Evolutionary conservation across 345 rosid genomes (phyloP).

Genomic region (Turritis glabra): DNA sequence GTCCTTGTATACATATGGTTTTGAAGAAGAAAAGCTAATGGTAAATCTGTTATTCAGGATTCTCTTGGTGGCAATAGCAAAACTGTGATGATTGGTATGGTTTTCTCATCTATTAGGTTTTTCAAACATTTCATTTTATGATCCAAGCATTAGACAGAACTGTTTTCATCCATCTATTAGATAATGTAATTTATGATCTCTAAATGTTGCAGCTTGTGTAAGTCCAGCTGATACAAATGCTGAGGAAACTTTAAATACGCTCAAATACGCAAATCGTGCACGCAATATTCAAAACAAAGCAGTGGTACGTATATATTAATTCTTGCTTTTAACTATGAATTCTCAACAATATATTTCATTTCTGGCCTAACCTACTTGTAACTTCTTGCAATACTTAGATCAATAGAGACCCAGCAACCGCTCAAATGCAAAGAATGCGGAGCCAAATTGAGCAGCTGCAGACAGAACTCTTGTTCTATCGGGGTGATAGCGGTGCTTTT

Average conservation of each 20-base stretch:
- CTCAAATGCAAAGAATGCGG: conserved; percentile 83
- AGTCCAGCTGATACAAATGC: conserved; percentile 99
- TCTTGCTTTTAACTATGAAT: conserved; percentile 15
- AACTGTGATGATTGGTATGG: conserved; percentile 97
- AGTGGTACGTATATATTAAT: conserved; percentile 54
- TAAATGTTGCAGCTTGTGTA: conserved; percentile 71
- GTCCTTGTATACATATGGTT: neutral
- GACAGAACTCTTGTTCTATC: conserved; percentile 76
- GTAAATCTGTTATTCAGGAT: conserved; percentile 54
- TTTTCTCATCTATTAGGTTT: conserved; percentile 3
- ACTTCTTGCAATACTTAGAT: conserved; percentile 43
- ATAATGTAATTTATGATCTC: conserved; percentile 4
- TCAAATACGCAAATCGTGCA: conserved; percentile 97
- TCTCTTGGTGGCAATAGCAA: conserved; percentile 99
- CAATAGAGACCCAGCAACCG: conserved; percentile 87
- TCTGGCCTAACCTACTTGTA: neutral
- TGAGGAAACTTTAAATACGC: conserved; percentile 93
- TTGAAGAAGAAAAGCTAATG: neutral
- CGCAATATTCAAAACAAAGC: conserved; percentile 98
- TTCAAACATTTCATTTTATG: neutral
- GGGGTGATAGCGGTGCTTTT: conserved; percentile 64
- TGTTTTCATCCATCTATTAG: neutral
- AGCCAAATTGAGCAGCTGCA: conserved; percentile 96
- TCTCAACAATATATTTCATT: neutral
- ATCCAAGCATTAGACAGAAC: neutral